phyloP scores from a whole-genome alignment of 495 filamentous ascomycete species.

The Hypoxylon trugodes region DNA sequence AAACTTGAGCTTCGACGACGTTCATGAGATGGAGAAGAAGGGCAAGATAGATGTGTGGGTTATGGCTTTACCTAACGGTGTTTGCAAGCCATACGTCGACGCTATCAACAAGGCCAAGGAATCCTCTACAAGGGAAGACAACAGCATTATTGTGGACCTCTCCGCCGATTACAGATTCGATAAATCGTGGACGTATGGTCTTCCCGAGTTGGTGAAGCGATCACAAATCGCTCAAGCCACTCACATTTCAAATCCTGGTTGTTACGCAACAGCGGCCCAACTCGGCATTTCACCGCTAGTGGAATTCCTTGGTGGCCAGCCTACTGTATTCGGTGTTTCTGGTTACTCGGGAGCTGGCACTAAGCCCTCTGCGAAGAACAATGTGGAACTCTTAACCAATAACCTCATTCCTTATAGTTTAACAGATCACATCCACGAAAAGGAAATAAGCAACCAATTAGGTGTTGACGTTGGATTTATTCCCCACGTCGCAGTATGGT shows the following conservation, averaged over 20 bases:
- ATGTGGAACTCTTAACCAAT: constrained; percentile 83
- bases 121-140: constrained; percentile 56
- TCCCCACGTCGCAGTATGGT: constrained; percentile 96
- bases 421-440: constrained; percentile 96
- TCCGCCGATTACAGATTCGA: constrained; percentile 97
- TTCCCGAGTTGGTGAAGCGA: constrained; percentile 86
- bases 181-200: constrained; percentile 89
- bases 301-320: constrained; percentile 78
- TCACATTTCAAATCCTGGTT: constrained; percentile 93
- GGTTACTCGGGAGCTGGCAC: constrained; percentile 97
- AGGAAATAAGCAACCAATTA: constrained; percentile 83
- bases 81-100: constrained; percentile 95
- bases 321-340: constrained; percentile 90
- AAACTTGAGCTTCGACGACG: constrained; percentile 88
- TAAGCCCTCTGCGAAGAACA: constrained; percentile 95
- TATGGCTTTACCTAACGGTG: constrained; percentile 96
- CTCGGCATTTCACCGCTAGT: constrained; percentile 87
- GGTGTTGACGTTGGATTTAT: constrained; percentile 84
- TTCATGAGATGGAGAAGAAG: constrained; percentile 86
- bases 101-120: constrained; percentile 78
- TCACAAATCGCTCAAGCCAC: constrained; percentile 81
- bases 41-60: constrained; percentile 98
- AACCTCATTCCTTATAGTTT: constrained; percentile 93
- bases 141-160: constrained; percentile 89
- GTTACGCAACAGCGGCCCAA: constrained; percentile 97